Conservation (phyloP, 2,329 filamentous ascomycete genomes). For the Ceratocystis huliohia region DNA sequence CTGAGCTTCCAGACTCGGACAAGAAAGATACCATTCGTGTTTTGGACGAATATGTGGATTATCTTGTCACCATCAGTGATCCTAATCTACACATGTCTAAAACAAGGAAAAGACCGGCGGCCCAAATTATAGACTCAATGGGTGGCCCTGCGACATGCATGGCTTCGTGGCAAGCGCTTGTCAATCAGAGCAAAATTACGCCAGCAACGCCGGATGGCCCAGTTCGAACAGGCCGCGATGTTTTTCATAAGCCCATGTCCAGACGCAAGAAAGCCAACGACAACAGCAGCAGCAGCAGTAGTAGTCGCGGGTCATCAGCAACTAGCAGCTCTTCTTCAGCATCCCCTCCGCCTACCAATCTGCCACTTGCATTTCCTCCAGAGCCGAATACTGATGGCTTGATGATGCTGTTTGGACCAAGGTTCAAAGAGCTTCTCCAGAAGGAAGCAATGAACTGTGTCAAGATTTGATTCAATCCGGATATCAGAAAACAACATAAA, state of each 20-base stretch:
- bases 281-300: background rate
- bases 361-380: conserved; percentile 14
- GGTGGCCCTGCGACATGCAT: conserved; percentile 19
- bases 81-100: conserved; percentile 14
- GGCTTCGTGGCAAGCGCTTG: conserved; percentile 20
- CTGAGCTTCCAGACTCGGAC: background rate
- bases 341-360: conserved; percentile 4
- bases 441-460: conserved; percentile 13
- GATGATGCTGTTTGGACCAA: conserved; percentile 8
- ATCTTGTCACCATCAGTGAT: conserved; percentile 18
- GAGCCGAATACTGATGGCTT: conserved; percentile 17
- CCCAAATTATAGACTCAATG: conserved; percentile 14
- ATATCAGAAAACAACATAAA: background rate
- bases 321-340: background rate
- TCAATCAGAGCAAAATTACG: conserved; percentile 20
- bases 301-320: background rate
- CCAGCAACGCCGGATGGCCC: conserved; percentile 15
- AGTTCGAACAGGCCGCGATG: conserved; percentile 18
- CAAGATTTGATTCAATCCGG: background rate
- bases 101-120: background rate
- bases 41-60: conserved; percentile 17
- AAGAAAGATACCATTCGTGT: background rate
- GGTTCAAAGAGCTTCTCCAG: conserved; percentile 17
- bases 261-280: conserved; percentile 12
- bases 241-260: conserved; percentile 20